Evolutionary conservation across 176 grass and related monocot species (phyloP), one percentile per base, ranked within the genome.

Genomic region (Chloris gayana): DNA sequence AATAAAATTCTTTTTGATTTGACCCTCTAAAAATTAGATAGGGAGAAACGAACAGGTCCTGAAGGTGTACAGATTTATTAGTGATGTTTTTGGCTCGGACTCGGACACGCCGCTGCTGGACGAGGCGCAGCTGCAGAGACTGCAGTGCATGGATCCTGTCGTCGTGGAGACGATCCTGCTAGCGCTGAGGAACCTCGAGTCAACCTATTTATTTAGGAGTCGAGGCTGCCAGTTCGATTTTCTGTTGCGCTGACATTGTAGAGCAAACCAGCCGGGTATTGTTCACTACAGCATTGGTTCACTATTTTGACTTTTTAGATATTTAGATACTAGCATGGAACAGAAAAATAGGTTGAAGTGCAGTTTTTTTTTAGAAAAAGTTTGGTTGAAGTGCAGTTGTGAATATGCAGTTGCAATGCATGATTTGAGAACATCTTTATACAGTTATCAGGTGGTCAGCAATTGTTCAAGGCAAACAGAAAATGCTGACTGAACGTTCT

Each of bases 71-170:
- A 64, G 26, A 37, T 91, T 94, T 59, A 65, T 94, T 31, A 88
- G 91, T 35, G 85, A 86, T 58, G 72, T 94, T 58, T 91, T 94
- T 58, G 85, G 85, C 76, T 84, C 88, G 9, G 83, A 77, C 76
- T 84, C 88, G 9, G 83, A 77, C 24, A 85, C 50, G 64, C 44
- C 32, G 4, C 74, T 79, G 34, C 63, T 75, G 31, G 56, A 77
- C 14, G 84, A 89, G 84, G 32, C 75, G 22, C 74, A 73, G 72
- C 56, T 81, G 8, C 57, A 76, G 63, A 87, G 80, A 30, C 84
- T 84, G 38, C 45, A 83, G 34, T 49, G 83, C 31, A 46, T 82
- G 64, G 84, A 84, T 46, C 80, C 84, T 39, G 46, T 54, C 31
- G 80, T 85, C 69, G 38, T 56, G 41, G 77, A 70, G 69, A 41